Percentiles rank a stretch among this genome's conserved stretches.
Conservation (phyloP, 169 alveolate species). For the Babesia gibsoni region DNA sequence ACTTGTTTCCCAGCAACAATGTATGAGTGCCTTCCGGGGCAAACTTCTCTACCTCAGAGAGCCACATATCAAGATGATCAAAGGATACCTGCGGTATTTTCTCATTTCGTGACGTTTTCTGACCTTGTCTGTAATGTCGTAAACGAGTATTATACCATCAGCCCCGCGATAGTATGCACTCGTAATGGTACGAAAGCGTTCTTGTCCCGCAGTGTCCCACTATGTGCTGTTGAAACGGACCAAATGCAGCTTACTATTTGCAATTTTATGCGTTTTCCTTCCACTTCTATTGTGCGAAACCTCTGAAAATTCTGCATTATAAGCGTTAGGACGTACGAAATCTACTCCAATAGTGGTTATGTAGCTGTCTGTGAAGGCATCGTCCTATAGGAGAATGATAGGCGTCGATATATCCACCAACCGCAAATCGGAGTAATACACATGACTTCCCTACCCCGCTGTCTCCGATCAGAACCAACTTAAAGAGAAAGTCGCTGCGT, state of each 20-base stretch:
- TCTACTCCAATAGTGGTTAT: conserved; percentile 88
- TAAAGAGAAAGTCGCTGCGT: conserved; percentile 89
- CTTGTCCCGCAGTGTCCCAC: conserved; percentile 98
- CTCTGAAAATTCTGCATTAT: conserved; percentile 50
- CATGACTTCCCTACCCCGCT: conserved; percentile 98
- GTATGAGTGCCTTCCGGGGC: conserved; percentile 90
- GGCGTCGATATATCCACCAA: conserved; percentile 52
- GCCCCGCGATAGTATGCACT: conserved; percentile 96
- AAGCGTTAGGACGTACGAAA: conserved; percentile 55
- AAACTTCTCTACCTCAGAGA: conserved; percentile 89
- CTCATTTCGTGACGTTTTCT: background rate
- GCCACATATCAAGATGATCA: conserved; percentile 89
- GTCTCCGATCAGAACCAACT: conserved; percentile 96
- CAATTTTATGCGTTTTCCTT: conserved; percentile 86
- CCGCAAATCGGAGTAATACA: conserved; percentile 92
- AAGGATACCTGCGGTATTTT: conserved; percentile 67
- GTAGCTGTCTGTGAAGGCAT: conserved; percentile 84
- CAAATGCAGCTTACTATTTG: conserved; percentile 77
- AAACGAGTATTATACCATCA: conserved; percentile 91
- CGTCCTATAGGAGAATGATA: conserved; percentile 59
- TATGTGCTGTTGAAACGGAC: conserved; percentile 13
- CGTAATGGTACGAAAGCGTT: conserved; percentile 93
- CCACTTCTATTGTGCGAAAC: conserved; percentile 88
- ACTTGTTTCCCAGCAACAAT: conserved; percentile 94
- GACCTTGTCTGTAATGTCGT: conserved; percentile 85